phyloP scores from a whole-genome alignment of 306 rosid genomes.

The Parietaria judaica region DNA sequence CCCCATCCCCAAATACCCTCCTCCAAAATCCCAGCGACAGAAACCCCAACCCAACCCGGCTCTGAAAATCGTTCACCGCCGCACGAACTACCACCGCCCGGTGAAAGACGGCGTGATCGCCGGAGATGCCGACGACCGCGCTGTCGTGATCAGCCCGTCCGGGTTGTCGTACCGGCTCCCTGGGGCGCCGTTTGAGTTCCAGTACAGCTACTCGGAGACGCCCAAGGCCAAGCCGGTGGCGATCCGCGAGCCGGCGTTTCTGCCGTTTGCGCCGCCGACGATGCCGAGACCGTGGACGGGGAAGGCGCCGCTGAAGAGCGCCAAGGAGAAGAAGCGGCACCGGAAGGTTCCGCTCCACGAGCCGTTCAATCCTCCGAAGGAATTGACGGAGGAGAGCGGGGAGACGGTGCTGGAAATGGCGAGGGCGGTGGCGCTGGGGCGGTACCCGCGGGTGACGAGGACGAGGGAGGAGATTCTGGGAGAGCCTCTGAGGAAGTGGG shows the following conservation, averaged over 20 bases:
- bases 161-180: conserved; percentile 85
- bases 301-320: conserved; percentile 83
- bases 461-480: conserved; percentile 77
- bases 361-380: conserved; percentile 48
- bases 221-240: conserved; percentile 84
- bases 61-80: conserved; percentile 52
- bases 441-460: conserved; percentile 37
- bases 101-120: conserved; percentile 36
- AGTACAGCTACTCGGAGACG: conserved; percentile 84
- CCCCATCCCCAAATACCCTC: conserved; percentile 48
- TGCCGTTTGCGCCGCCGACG: conserved; percentile 78
- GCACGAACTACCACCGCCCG: conserved; percentile 71
- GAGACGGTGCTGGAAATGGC: conserved; percentile 67
- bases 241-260: conserved; percentile 83
- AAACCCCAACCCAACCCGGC: conserved; percentile 35
- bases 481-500: conserved; percentile 75
- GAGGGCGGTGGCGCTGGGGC: conserved; percentile 47
- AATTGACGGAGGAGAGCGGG: conserved; percentile 40
- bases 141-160: conserved; percentile 71
- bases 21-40: conserved; percentile 28
- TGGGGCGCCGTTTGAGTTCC: conserved; percentile 91
- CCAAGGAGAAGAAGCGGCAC: conserved; percentile 52
- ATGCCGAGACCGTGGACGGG: conserved; percentile 99
- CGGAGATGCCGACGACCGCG: conserved; percentile 54
- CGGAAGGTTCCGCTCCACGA: conserved; percentile 61